Evolutionary conservation across 208 protist species (phyloP).

Genomic region (Acanthamoeba healyi): DNA sequence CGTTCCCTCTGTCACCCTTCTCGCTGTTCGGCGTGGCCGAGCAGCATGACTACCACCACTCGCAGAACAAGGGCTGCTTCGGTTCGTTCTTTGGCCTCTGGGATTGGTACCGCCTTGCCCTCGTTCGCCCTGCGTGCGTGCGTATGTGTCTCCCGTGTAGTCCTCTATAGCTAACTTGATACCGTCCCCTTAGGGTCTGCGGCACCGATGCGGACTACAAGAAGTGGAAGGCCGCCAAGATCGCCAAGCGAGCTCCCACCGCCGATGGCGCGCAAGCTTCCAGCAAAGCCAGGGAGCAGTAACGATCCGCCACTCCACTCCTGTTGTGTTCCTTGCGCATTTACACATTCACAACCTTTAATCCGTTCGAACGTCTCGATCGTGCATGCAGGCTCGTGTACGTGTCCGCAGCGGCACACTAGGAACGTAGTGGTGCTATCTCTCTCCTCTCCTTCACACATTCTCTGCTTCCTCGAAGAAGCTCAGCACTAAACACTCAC

Average conservation of each 20-base stretch:
- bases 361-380: too few relatives aligned
- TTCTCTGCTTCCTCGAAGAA: neutral
- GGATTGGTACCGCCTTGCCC: neutral
- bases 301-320: too few relatives aligned
- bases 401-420: too few relatives aligned
- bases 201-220: slow-evolving; percentile 46
- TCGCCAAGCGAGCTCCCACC: neutral
- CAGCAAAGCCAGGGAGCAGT: slow-evolving; percentile 11
- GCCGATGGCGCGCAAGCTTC: too few relatives aligned
- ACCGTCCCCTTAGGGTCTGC: neutral
- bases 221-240: slow-evolving; percentile 15
- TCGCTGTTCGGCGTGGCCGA: slow-evolving; percentile 30
- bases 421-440: too few relatives aligned
- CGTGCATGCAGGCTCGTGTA: too few relatives aligned
- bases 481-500: too few relatives aligned
- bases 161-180: too few relatives aligned
- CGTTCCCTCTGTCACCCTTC: slow-evolving; percentile 35
- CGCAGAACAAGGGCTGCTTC: slow-evolving; percentile 65
- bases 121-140: too few relatives aligned
- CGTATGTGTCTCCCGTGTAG: too few relatives aligned
- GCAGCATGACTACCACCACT: slow-evolving; percentile 59
- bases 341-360: neutral
- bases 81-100: slow-evolving; percentile 56
- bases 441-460: neutral
- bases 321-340: too few relatives aligned